Conservation (phyloP, 331 rosid species). For the Quercus lobata region DNA sequence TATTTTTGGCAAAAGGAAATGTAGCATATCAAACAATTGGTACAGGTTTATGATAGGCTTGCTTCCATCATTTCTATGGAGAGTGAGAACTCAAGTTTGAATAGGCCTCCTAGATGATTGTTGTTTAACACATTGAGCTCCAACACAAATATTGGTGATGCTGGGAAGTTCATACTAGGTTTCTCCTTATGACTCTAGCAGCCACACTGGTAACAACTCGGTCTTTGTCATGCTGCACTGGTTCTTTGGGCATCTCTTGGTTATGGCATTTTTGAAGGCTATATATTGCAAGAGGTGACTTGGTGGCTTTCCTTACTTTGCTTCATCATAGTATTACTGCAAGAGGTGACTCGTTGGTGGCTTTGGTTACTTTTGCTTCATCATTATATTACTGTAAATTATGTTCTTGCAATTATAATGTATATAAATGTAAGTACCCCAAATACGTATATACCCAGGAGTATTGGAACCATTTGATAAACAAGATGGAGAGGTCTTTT, state of each 20-base stretch:
- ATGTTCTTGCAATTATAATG: not conserved
- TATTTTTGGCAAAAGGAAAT: not conserved
- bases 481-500: constrained; percentile 79
- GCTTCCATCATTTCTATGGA: constrained; percentile 80
- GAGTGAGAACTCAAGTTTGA: constrained; percentile 67
- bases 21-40: not conserved
- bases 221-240: not conserved
- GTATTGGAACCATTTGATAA: constrained; percentile 38
- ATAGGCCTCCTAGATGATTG: constrained; percentile 29
- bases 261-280: too few relatives aligned
- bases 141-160: not conserved
- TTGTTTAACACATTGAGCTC: not conserved
- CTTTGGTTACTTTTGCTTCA: not conserved
- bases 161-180: not conserved
- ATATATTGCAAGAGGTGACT: not conserved
- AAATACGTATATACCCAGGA: too few relatives aligned
- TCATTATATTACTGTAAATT: not conserved
- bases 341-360: not conserved
- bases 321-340: not conserved
- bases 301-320: not conserved
- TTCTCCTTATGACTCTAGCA: not conserved
- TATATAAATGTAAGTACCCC: too few relatives aligned
- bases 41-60: constrained; percentile 72
- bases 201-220: not conserved
- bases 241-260: not conserved